Evolutionary conservation across 2,329 filamentous ascomycete genomes (phyloP), one percentile per base, ranked within the genome.

Genomic region (Fusarium vanettenii): DNA sequence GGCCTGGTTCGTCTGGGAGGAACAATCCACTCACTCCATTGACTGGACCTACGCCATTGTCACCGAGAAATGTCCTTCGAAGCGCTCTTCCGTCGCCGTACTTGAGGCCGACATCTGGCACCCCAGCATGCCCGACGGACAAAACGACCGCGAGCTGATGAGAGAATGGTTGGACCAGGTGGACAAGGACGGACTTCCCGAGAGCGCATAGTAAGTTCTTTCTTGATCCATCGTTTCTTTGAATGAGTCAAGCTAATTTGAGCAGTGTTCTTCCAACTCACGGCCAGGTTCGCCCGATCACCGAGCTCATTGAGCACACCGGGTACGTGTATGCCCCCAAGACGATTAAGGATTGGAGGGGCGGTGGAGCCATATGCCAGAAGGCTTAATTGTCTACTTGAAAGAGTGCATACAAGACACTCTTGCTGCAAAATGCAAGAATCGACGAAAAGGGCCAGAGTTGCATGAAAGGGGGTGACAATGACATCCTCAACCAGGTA

Each of bases 31-130:
- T 0, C 64, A 74, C 6, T 61, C 67, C 2, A 29, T 33, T 4
- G 71, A 74, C 56, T 74, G 64, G 71, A 61, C 67, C 2, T 74
- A 74, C 18, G 67, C 69, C 1, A 48, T 74, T 11, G 10, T 73
- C 5, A 74, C 67, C 1, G 16, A 65, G 6, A 69, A 55, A 2
- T 69, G 66, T 8, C 62, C 66, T n/a, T 56, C 61, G 10, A 59
- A 41, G n/a, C 45, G 65, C 18, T 66, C 62, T 8, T 9, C 45
- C n/a, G 37, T 69, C 4, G 63, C 50, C 7, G 67, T 60, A 20
- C 27, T 66, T 35, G 56, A 69, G 37, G 67, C 67, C 16, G 67
- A 69, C 18, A 39, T 25, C 27, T 69, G 67, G 67, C 62, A 69
- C 10, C 55, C 56, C 8, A 62, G 62, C 10, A 35, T 69, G 43